A percentile compares a stretch with the other conserved stretches of the same genome.
Conservation (phyloP, 495 filamentous ascomycete species). For the Neurospora sp. region DNA sequence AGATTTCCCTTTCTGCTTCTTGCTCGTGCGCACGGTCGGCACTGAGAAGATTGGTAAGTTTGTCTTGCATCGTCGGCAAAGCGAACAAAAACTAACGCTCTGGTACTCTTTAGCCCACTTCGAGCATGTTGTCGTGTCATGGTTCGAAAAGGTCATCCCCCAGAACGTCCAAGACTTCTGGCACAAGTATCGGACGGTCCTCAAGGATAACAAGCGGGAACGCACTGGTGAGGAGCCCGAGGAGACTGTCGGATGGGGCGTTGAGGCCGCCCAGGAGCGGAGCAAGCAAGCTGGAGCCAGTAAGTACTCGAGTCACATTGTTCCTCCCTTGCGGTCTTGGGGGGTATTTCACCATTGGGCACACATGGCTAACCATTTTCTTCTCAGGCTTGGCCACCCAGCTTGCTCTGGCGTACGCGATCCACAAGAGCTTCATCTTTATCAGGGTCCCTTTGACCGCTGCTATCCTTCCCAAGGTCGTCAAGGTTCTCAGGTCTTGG, state of each 20-base stretch:
- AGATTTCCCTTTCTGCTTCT: slow-evolving; percentile 93
- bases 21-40: slow-evolving; percentile 71
- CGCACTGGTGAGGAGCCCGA: slow-evolving; percentile 17
- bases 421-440: slow-evolving; percentile 98
- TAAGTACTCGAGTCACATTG: slow-evolving; percentile 23
- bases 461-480: slow-evolving; percentile 83
- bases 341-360: background rate
- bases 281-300: slow-evolving; percentile 42
- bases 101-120: slow-evolving; percentile 26
- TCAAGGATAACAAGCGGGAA: slow-evolving; percentile 24
- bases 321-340: background rate
- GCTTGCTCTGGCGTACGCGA: slow-evolving; percentile 85
- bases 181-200: slow-evolving; percentile 28
- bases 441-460: slow-evolving; percentile 82
- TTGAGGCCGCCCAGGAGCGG: slow-evolving; percentile 39
- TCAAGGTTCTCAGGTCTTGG: slow-evolving; percentile 75
- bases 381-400: slow-evolving; percentile 55
- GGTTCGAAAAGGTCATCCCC: slow-evolving; percentile 39
- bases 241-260: slow-evolving; percentile 40
- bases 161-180: slow-evolving; percentile 36
- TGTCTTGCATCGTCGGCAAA: background rate
- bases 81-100: slow-evolving; percentile 5
- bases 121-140: slow-evolving; percentile 41
- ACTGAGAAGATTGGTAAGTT: slow-evolving; percentile 67
- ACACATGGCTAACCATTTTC: background rate